Evolutionary conservation across 2,329 filamentous ascomycete genomes (phyloP).

Genomic region (Achaetomium macrosporum): DNA sequence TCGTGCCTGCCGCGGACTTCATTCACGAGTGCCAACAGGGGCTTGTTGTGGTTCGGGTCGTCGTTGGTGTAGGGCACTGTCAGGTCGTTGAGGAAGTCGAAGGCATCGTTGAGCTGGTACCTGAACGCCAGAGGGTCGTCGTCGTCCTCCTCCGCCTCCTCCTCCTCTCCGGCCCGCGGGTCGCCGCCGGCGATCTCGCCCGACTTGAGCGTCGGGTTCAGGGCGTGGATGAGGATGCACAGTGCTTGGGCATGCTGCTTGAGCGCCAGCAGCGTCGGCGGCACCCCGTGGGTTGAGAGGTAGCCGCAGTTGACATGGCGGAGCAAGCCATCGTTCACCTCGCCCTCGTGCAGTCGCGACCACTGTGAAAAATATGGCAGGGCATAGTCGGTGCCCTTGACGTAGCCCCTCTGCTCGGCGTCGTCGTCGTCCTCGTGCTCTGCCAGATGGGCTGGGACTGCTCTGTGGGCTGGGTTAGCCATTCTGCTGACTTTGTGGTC

Average conservation of each 20-base stretch:
- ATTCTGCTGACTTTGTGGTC: slow-evolving; percentile 1
- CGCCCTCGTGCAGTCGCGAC: slow-evolving; percentile 30
- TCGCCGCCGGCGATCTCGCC: slow-evolving; percentile 28
- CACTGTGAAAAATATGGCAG: slow-evolving; percentile 38
- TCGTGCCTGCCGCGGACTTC: slow-evolving; percentile 40
- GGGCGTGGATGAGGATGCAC: slow-evolving; percentile 43
- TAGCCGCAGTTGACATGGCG: slow-evolving; percentile 53
- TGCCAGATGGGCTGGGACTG: slow-evolving; percentile 17
- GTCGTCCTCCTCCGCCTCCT: neutral
- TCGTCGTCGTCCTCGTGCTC: slow-evolving; percentile 26
- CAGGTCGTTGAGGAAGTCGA: slow-evolving; percentile 53
- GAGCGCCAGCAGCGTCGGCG: slow-evolving; percentile 51
- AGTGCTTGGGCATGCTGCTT: slow-evolving; percentile 58
- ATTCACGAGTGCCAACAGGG: slow-evolving; percentile 43
- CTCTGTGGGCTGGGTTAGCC: neutral
- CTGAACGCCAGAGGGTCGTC: slow-evolving; percentile 11
- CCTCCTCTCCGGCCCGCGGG: neutral
- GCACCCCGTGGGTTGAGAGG: slow-evolving; percentile 45
- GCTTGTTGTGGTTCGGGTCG: slow-evolving; percentile 42
- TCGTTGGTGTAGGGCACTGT: slow-evolving; percentile 42
- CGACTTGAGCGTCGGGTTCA: slow-evolving; percentile 36
- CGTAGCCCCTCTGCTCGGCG: slow-evolving; percentile 31
- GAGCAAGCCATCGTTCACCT: slow-evolving; percentile 30
- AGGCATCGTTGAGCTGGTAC: slow-evolving; percentile 43
- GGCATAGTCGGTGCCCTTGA: slow-evolving; percentile 36